Base-by-base conservation (phyloP, 208 protist species). In the Balamuthia mandrillaris region DNA sequence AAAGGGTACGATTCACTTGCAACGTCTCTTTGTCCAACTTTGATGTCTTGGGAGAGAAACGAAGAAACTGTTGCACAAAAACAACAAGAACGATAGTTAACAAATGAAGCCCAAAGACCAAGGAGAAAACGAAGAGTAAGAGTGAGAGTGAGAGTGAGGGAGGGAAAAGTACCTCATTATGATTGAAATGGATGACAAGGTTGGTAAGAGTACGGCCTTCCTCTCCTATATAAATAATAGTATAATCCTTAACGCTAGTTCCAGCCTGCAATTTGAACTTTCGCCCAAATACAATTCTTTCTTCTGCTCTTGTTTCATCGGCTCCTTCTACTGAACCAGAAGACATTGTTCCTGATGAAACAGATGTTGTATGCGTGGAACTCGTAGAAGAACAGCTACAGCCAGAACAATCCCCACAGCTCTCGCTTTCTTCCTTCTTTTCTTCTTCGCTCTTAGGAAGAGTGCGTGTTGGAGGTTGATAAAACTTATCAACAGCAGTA, bases 191-290 rank as follows among this genome's bases (percentile, higher is more conserved):
- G 35, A 91, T 52, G 35, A 91, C 61, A 31, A 91, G 63, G 54
- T 91, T 91, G 24, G 81, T 91, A 24, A 91, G 74, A 14, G 88
- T 91, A 27, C 83, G 49, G 27, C 82, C 74, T 72, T 90, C 87
- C 24, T 68, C n/a, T n/a, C 88, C 87, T 42, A 91, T 86, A 51
- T 56, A 91, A 27, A 91, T 18, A 29, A 89, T 65, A 6, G 58
- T 82, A 33, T 77, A n/a, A n/a, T n/a, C n/a, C n/a, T n/a, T n/a
- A n/a, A n/a, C n/a, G n/a, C n/a, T n/a, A n/a, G n/a, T n/a, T n/a
- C n/a, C n/a, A n/a, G n/a, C n/a, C n/a, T n/a, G n/a, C n/a, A n/a
- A n/a, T n/a, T n/a, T n/a, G n/a, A n/a, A n/a, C n/a, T n/a, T n/a
- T n/a, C n/a, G n/a, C n/a, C n/a, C n/a, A n/a, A n/a, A n/a, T n/a